These are phyloP conservation scores for Agrocybe pediades DNA, from an alignment of 768 basidiomycete species.

Conservation along the genomic window DNA sequence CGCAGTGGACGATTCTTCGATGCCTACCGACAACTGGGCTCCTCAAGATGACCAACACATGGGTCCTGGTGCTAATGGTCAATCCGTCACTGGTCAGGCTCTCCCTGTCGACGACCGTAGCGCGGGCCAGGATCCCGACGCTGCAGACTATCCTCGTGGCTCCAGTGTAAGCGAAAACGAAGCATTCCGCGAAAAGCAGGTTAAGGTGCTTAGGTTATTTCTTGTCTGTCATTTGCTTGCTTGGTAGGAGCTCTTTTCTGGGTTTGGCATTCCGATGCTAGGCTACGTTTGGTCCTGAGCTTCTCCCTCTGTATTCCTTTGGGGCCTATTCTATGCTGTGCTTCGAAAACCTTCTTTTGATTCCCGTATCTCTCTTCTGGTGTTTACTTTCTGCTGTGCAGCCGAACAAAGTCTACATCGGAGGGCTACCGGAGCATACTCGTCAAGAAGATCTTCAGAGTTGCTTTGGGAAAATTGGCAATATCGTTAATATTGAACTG, in stretches of 20 bases:
- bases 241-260: constrained; percentile 30
- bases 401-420: constrained; percentile 94
- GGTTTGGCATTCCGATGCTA: constrained; percentile 40
- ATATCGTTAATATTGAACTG: constrained; percentile 74
- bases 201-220: constrained; percentile 85
- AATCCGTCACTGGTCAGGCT: constrained; percentile 46
- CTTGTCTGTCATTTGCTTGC: constrained; percentile 40
- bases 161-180: constrained; percentile 53
- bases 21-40: constrained; percentile 50
- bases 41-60: constrained; percentile 49
- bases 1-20: constrained; percentile 31
- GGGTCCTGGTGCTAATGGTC: constrained; percentile 41
- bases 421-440: constrained; percentile 85
- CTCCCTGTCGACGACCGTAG: constrained; percentile 49
- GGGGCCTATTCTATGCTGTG: constrained; percentile 43
- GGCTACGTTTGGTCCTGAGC: constrained; percentile 37
- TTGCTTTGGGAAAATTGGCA: constrained; percentile 86
- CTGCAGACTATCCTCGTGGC: constrained; percentile 52
- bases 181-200: constrained; percentile 71
- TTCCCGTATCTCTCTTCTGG: constrained; percentile 56
- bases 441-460: constrained; percentile 82
- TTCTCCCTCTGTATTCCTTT: constrained; percentile 36
- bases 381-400: constrained; percentile 75
- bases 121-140: constrained; percentile 48
- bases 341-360: constrained; percentile 51